Evolutionary conservation across 2,329 filamentous ascomycete species (phyloP).

Genomic region (Hymenoscyphus infarciens): DNA sequence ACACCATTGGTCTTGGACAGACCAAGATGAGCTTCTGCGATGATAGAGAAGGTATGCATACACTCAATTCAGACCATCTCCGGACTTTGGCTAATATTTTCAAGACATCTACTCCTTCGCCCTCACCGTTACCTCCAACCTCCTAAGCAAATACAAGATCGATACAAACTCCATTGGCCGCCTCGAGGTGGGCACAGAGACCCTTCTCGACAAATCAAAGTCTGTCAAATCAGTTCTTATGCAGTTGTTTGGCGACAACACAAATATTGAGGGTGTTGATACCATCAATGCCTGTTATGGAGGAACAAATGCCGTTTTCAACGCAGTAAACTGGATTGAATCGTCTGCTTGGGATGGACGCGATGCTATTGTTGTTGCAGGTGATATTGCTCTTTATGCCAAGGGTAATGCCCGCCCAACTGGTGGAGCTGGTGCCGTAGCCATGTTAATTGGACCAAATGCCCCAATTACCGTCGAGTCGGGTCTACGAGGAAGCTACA

Average conservation of each 20-base stretch:
- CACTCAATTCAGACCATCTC: not conserved
- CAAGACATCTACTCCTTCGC: constrained; percentile 84
- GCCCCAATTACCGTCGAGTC: constrained; percentile 75
- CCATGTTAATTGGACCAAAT: constrained; percentile 74
- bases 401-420: constrained; percentile 79
- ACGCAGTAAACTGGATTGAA: constrained; percentile 81
- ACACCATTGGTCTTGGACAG: constrained; percentile 87
- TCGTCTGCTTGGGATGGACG: constrained; percentile 84
- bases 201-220: constrained; percentile 84
- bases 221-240: constrained; percentile 85
- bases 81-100: constrained; percentile 13
- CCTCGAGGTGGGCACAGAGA: constrained; percentile 83
- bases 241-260: constrained; percentile 82
- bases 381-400: constrained; percentile 82
- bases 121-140: constrained; percentile 72
- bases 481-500: constrained; percentile 74
- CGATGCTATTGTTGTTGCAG: constrained; percentile 74
- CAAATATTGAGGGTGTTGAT: constrained; percentile 79
- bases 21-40: constrained; percentile 92
- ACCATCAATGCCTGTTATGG: constrained; percentile 84
- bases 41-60: constrained; percentile 71
- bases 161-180: constrained; percentile 74
- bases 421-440: constrained; percentile 74
- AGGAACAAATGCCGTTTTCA: constrained; percentile 80
- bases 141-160: constrained; percentile 80